Base-by-base conservation (phyloP, 1,284 basidiomycete species). In the Meripilus lineatus region DNA sequence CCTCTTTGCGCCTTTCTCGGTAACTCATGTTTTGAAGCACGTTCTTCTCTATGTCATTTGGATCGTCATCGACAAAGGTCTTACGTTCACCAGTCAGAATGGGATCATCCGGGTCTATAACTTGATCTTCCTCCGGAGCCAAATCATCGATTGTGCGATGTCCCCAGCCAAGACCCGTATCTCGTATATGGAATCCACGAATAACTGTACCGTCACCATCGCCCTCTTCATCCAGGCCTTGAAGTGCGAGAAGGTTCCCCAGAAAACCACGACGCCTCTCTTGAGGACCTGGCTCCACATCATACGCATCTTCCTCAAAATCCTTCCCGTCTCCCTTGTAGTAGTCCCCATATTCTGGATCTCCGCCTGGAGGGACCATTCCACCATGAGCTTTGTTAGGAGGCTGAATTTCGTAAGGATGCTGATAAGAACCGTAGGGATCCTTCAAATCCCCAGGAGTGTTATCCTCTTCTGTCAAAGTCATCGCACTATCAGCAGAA, bases 11-110 rank as follows among this genome's bases (percentile, higher is more conserved):
- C 18, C 83, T 75, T 36, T 73, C 61, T 50, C 71, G 73, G 58
- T 86, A 86, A 52, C 75, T 75, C 81, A 85, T 81, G 46, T 73
- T 67, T 25, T 74, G 72, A 82, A 63, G 40, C 65, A 67, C 44
- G 74, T 44, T 74, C 47, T 71, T 75, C 58, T 80, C 78, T 7
- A 81, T 60, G 46, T 84, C 81, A 40, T 76, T 74, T 5, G 24
- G 17, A 5, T 69, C 70, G 52, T 82, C 81, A 45, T 79, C 75
- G 18, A 76, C 63, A 46, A 68, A 63, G 47, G 61, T 61, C 46
- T 52, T 58, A 20, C 53, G 57, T 17, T 45, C 50, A 5, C 64
- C 62, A 5, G 59, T 65, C 18, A 65, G 44, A 37, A 46, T 54
- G 14, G 62, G 62, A 32, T 67, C 65, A 38, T 65, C 62, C 6